Conservation (phyloP, 2,329 filamentous ascomycete genomes). For the Penicillium sp. region DNA sequence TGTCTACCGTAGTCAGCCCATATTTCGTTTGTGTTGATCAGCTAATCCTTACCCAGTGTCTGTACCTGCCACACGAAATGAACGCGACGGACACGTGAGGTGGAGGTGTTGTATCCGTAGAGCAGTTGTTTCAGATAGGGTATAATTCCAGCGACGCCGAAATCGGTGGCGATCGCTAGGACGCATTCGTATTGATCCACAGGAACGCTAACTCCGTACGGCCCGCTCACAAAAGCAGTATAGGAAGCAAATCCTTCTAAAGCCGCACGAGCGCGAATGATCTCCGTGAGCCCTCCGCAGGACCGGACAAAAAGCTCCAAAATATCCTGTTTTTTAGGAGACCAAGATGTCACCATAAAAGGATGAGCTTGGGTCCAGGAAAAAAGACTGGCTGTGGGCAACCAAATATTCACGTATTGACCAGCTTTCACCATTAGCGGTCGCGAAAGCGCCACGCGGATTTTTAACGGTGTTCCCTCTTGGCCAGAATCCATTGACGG, state of each 20-base stretch:
- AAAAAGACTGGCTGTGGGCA: slow-evolving; percentile 5
- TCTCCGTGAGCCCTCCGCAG: slow-evolving; percentile 8
- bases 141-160: slow-evolving; percentile 10
- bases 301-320: slow-evolving; percentile 14
- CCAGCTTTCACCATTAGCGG: slow-evolving; percentile 7
- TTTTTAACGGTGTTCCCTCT: slow-evolving; percentile 7
- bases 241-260: slow-evolving; percentile 4
- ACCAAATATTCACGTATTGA: slow-evolving; percentile 9
- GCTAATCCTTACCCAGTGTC: slow-evolving; percentile 3
- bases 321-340: slow-evolving; percentile 8
- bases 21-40: neutral
- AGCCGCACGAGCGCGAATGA: slow-evolving; percentile 1
- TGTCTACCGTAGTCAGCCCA: slow-evolving; percentile 3
- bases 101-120: slow-evolving; percentile 16
- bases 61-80: slow-evolving; percentile 11
- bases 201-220: slow-evolving; percentile 10
- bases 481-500: too few relatives aligned
- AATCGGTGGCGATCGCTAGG: slow-evolving; percentile 11
- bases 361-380: slow-evolving; percentile 12
- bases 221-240: slow-evolving; percentile 6
- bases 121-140: slow-evolving; percentile 12
- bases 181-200: slow-evolving; percentile 10
- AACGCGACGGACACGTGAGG: slow-evolving; percentile 10
- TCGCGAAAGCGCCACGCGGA: slow-evolving; percentile 7
- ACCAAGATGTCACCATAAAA: slow-evolving; percentile 16